Evolutionary conservation across 352 stramenopile species (phyloP), one percentile per base, ranked within the genome.

Genomic region (Pythium phragmitis): DNA sequence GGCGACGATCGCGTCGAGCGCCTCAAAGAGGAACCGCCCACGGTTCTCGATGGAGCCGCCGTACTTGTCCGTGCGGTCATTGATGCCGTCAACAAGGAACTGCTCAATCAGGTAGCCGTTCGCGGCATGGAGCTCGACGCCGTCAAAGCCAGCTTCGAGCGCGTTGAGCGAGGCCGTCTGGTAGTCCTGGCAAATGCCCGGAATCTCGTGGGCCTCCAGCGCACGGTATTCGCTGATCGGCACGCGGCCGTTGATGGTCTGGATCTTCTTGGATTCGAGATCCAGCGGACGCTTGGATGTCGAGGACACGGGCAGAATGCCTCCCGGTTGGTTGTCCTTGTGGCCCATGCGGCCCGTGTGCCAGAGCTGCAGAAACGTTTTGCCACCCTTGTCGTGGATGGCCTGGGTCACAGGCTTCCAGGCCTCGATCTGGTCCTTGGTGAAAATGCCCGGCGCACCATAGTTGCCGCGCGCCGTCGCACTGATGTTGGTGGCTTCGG

Each of bases 51-150:
- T 58, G 34, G 52, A 80, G 45, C 85, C 85, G 23, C 85, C 87
- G 56, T 94, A 96, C 52, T 77, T 49, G 73, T 94, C 87, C 0
- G 72, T 88, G 41, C 82, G 77, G 17, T 74, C 67, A 70, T 97
- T 97, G 63, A 61, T 16, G 41, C 70, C 42, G 67, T 63, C 63
- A 86, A 72, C 8, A 28, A 96, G 67, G 63, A 95, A 94, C 55
- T 91, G 70, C 61, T 97, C 86, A 50, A 97, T 61, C 21, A 97
- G 66, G 63, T 97, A 97, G 12, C 89, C 91, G 63, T 97, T 92
- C 8, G 83, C 88, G 14, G 19, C 57, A 69, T 97, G 91, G 33
- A 97, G 56, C 58, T 97, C 86, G 30, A 62, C 56, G 14, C 56
- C 56, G 19, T 62, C 56, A 37, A 62, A 62, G 7, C 54, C 54